These are phyloP conservation scores for Ophiosphaerella herpotricha DNA, from an alignment of 2,329 filamentous ascomycete genomes.

Conservation along the genomic window DNA sequence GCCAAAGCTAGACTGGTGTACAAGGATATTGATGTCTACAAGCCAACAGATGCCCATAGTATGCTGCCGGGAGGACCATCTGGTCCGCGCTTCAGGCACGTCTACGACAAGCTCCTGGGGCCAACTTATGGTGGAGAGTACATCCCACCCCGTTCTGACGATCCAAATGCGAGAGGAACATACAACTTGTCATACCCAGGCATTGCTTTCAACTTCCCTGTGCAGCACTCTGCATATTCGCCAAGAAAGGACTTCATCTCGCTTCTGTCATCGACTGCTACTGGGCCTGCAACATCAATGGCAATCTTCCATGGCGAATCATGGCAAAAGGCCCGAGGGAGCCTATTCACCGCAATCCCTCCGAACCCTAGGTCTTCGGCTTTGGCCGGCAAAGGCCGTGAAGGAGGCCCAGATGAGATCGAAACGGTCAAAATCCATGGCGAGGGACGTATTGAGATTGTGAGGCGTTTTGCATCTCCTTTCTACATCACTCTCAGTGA, in stretches of 20 bases:
- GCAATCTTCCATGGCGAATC: slow-evolving; percentile 88
- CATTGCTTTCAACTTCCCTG: slow-evolving; percentile 87
- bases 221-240: slow-evolving; percentile 75
- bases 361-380: slow-evolving; percentile 74
- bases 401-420: slow-evolving; percentile 85
- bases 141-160: slow-evolving; percentile 64
- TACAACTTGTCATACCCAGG: slow-evolving; percentile 96
- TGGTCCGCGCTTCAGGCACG: slow-evolving; percentile 81
- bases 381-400: slow-evolving; percentile 69
- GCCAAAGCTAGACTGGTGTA: slow-evolving; percentile 82
- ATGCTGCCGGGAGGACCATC: slow-evolving; percentile 40
- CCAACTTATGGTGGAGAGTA: slow-evolving; percentile 95
- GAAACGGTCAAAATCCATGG: slow-evolving; percentile 79
- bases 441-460: slow-evolving; percentile 76
- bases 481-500: slow-evolving; percentile 79
- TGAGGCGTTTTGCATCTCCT: slow-evolving; percentile 69
- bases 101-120: slow-evolving; percentile 92
- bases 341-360: slow-evolving; percentile 75
- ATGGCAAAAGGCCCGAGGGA: slow-evolving; percentile 81
- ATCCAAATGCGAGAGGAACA: slow-evolving; percentile 64
- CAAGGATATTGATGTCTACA: slow-evolving; percentile 78
- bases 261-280: slow-evolving; percentile 77
- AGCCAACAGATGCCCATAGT: slow-evolving; percentile 52
- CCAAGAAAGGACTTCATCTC: slow-evolving; percentile 81
- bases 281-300: slow-evolving; percentile 80